Percentiles rank a stretch among this genome's conserved stretches.
Evolutionary conservation across 164 flowering plant genomes (phyloP).

Genomic region (Berberis thunbergii): DNA sequence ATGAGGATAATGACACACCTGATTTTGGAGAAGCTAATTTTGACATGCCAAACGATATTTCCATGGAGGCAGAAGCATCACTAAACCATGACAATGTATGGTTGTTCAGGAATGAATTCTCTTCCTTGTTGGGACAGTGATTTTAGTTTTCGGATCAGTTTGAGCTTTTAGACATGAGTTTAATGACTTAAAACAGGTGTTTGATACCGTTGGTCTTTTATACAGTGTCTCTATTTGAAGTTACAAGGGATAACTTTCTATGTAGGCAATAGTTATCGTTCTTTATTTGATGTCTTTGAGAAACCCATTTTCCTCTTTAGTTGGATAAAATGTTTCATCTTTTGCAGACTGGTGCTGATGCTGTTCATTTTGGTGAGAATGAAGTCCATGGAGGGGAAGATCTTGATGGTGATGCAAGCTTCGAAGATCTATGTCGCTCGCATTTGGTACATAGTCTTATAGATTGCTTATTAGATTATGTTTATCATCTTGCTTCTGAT

Average conservation of each 20-base stretch:
- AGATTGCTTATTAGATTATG: too few relatives aligned
- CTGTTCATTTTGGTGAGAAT: conserved; percentile 18
- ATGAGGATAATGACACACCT: conserved; percentile 32
- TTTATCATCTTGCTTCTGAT: too few relatives aligned
- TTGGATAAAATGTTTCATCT: conserved; percentile 8
- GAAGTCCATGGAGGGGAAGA: conserved; percentile 28
- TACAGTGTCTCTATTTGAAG: too few relatives aligned
- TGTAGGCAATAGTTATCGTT: too few relatives aligned
- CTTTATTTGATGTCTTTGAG: neutral
- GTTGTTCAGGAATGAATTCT: neutral
- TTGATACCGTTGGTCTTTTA: too few relatives aligned
- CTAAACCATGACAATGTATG: conserved; percentile 33
- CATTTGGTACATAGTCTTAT: conserved; percentile 50
- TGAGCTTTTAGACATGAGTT: too few relatives aligned
- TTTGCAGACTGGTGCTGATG: conserved; percentile 38
- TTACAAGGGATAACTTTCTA: too few relatives aligned
- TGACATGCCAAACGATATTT: conserved; percentile 36
- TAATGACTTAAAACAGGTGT: too few relatives aligned
- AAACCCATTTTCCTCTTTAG: neutral
- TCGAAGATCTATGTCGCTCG: conserved; percentile 91
- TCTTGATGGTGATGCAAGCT: conserved; percentile 40
- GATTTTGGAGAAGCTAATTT: conserved; percentile 35
- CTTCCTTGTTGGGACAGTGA: neutral
- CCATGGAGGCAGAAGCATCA: conserved; percentile 45
- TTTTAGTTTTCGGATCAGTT: too few relatives aligned